phyloP scores from a whole-genome alignment of 352 stramenopile species.

The Pythium periplocum region DNA sequence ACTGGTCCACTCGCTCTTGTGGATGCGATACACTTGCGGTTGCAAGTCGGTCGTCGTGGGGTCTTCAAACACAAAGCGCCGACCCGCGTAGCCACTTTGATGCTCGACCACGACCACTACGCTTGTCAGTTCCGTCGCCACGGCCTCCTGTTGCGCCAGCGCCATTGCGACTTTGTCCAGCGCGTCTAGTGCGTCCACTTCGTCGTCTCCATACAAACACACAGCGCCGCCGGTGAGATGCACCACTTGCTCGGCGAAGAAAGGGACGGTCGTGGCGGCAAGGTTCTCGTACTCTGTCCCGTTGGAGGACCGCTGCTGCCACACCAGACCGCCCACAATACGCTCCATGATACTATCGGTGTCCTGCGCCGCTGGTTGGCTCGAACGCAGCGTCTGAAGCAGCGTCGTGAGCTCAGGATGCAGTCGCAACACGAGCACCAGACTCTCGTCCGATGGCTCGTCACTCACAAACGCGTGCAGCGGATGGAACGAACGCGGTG shows the following conservation, averaged over 20 bases:
- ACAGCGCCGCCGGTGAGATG: constrained; percentile 16
- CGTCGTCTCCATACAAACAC: constrained; percentile 6
- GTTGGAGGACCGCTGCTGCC: background rate
- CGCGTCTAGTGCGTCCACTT: constrained; percentile 9
- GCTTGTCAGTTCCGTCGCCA: constrained; percentile 3
- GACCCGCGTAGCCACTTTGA: constrained; percentile 9
- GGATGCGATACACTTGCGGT: constrained; percentile 9
- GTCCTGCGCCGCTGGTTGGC: background rate
- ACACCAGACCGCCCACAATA: constrained; percentile 2
- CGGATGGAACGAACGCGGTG: constrained; percentile 13
- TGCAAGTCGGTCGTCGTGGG: background rate
- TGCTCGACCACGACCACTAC: constrained; percentile 18
- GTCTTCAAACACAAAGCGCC: constrained; percentile 5
- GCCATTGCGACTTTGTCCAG: constrained; percentile 13
- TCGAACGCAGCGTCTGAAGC: background rate
- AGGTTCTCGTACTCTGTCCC: background rate
- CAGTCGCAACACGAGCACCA: constrained; percentile 15
- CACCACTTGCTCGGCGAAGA: constrained; percentile 5
- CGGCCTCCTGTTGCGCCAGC: constrained; percentile 2
- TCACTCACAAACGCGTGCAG: constrained; percentile 12
- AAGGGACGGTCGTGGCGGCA: background rate
- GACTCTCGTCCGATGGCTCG: background rate
- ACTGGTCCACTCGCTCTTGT: constrained; percentile 13
- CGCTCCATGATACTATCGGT: constrained; percentile 6
- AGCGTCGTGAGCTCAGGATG: constrained; percentile 11